These are phyloP conservation scores for Colletotrichum sublineola DNA, from an alignment of 2,329 filamentous ascomycete genomes.

Conservation along the genomic window DNA sequence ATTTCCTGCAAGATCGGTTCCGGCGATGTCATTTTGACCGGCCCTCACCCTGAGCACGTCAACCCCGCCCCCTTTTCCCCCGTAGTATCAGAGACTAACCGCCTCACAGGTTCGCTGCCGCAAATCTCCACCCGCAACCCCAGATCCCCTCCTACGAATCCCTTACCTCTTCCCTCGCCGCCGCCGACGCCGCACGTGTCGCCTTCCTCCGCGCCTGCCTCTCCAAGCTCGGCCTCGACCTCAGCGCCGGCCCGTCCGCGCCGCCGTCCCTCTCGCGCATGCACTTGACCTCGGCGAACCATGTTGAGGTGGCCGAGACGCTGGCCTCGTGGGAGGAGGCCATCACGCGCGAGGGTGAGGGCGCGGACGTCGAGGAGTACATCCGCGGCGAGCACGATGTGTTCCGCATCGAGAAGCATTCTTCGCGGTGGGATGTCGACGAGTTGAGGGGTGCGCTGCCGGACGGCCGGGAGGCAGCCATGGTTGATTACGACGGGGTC, in stretches of 20 bases:
- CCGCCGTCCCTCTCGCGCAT: constrained; percentile 85
- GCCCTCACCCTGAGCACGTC: constrained; percentile 80
- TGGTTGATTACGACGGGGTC: constrained; percentile 80
- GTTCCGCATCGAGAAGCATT: constrained; percentile 80
- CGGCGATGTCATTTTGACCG: constrained; percentile 83
- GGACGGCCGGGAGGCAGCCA: constrained; percentile 63
- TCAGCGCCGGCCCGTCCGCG: constrained; percentile 76
- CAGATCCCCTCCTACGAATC: constrained; percentile 76
- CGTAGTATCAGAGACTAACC: not conserved
- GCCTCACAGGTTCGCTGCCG: constrained; percentile 78
- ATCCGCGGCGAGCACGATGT: constrained; percentile 86
- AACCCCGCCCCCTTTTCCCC: not conserved
- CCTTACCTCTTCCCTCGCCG: constrained; percentile 75
- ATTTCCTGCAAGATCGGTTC: constrained; percentile 87
- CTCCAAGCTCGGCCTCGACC: constrained; percentile 82
- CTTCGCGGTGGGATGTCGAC: constrained; percentile 70
- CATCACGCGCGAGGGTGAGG: constrained; percentile 68
- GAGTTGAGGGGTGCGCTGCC: constrained; percentile 66
- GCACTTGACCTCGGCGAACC: constrained; percentile 80
- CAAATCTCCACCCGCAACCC: constrained; percentile 78
- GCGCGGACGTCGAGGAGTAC: constrained; percentile 65
- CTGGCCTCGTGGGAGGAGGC: constrained; percentile 76
- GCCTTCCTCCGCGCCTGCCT: constrained; percentile 86
- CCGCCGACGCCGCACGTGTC: constrained; percentile 77
- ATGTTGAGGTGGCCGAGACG: constrained; percentile 75